phyloP scores from a whole-genome alignment of 2,329 filamentous ascomycete species.

The Trichophyton verrucosum region DNA sequence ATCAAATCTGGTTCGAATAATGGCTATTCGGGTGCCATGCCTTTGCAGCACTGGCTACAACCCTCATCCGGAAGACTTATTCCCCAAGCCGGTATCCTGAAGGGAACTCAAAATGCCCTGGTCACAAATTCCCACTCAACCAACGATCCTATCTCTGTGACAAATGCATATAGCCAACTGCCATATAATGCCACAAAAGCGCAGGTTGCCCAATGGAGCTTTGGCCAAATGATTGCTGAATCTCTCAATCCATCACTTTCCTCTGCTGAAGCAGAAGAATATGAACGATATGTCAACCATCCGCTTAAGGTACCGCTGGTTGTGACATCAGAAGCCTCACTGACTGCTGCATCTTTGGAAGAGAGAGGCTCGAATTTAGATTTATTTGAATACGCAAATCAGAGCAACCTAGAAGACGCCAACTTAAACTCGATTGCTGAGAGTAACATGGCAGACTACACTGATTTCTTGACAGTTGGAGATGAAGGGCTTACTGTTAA shows the following conservation, averaged over 20 bases:
- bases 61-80: constrained; percentile 20
- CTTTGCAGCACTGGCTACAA: constrained; percentile 18
- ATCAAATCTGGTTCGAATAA: constrained; percentile 20
- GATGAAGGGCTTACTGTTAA: constrained; percentile 80
- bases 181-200: constrained; percentile 54
- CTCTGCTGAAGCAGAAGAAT: constrained; percentile 66
- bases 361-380: constrained; percentile 42
- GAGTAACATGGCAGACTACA: constrained; percentile 60
- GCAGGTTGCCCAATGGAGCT: constrained; percentile 58
- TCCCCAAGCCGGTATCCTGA: constrained; percentile 21
- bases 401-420: constrained; percentile 49
- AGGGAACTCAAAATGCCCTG: constrained; percentile 14
- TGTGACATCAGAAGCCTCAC: constrained; percentile 32
- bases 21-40: constrained; percentile 14
- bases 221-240: constrained; percentile 66
- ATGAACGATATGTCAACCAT: constrained; percentile 76
- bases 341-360: constrained; percentile 24
- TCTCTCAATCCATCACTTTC: constrained; percentile 77
- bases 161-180: neutral
- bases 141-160: neutral
- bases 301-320: constrained; percentile 73
- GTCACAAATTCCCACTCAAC: neutral
- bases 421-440: constrained; percentile 36
- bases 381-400: constrained; percentile 69
- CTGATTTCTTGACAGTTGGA: constrained; percentile 60